phyloP scores from a whole-genome alignment of 2,329 filamentous ascomycete genomes.

The Cryphonectria carpinicola region DNA sequence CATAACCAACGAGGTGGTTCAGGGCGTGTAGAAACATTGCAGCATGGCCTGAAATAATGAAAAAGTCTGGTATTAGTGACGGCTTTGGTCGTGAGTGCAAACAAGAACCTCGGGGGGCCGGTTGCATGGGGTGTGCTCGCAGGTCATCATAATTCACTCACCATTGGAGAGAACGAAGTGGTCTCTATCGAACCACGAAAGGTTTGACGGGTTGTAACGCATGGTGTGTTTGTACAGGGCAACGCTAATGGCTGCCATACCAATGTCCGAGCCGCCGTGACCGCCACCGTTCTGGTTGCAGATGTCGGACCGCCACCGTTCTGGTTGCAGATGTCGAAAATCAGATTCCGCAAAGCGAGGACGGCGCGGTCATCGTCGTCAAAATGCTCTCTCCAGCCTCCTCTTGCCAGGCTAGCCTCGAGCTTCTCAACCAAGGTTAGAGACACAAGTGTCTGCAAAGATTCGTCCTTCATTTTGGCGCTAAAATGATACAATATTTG shows the following conservation, averaged over 20 bases:
- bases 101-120: no score
- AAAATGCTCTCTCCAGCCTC: constrained; percentile 4
- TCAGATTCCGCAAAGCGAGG: constrained; percentile 29
- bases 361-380: constrained; percentile 17
- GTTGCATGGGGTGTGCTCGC: no score
- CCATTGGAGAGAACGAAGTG: constrained; percentile 66
- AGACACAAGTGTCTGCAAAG: neutral
- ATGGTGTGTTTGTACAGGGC: constrained; percentile 65
- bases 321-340: constrained; percentile 27
- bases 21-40: constrained; percentile 58
- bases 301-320: constrained; percentile 29
- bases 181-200: constrained; percentile 63
- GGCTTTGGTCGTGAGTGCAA: neutral
- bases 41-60: constrained; percentile 46
- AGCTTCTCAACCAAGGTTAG: neutral
- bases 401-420: neutral
- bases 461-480: neutral
- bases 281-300: constrained; percentile 30
- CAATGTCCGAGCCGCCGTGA: constrained; percentile 52
- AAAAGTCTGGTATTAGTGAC: no score
- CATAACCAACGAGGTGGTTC: constrained; percentile 57
- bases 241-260: constrained; percentile 65
- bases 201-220: constrained; percentile 60
- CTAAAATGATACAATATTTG: no score
- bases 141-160: neutral